Base-by-base conservation (phyloP, 1,284 basidiomycete genomes). In the Moesziomyces globuligerus region DNA sequence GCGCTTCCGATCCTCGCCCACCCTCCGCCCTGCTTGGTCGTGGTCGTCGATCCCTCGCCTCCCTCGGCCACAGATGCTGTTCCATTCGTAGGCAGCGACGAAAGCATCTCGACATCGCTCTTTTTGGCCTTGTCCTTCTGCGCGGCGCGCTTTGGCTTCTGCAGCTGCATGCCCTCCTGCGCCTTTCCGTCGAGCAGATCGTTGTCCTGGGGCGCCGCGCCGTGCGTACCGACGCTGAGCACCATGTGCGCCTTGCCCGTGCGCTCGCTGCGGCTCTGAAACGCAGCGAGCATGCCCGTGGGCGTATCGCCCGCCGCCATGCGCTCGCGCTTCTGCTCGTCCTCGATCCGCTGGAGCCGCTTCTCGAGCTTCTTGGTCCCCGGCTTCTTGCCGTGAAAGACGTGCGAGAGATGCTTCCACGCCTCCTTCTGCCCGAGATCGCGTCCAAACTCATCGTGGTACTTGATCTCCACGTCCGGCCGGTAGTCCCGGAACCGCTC, bases 401-500 rank as follows among this genome's bases (percentile, higher is more conserved):
- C 66, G 65, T 82, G 81, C 42, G 72, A 75, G 13, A 82, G 74
- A 23, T 72, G 64, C 69, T 84, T 84, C 83, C 83, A 84, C 21
- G 83, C 83, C 60, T 99, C 96, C 86, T 98, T 98, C 29, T 90
- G 89, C 23, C 91, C 92, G 81, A 98, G 86, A 66, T 86, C 83
- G 20, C 94, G 87, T n/a, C 96, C 96, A 81, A 93, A 92, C 56
- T 81, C 75, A 83, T 99, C 96, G 73, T 95, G 91, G 83, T 98
- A 99, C 59, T 91, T 91, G 80, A 98, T 92, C 70, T 95, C 92
- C 75, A 99, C 87, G 83, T 96, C 94, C 1, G 96, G 96, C 84
- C 94, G 96, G 86, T 99, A 99, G 80, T 91, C 87, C 84, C 90
- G 91, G 87, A 91, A 98, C 45, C 88, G 83, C 36, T 96, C 92